Percentiles rank a stretch among this genome's conserved stretches.
phyloP scores from a whole-genome alignment of 441 rosid species.

The Mallotus japonicus region DNA sequence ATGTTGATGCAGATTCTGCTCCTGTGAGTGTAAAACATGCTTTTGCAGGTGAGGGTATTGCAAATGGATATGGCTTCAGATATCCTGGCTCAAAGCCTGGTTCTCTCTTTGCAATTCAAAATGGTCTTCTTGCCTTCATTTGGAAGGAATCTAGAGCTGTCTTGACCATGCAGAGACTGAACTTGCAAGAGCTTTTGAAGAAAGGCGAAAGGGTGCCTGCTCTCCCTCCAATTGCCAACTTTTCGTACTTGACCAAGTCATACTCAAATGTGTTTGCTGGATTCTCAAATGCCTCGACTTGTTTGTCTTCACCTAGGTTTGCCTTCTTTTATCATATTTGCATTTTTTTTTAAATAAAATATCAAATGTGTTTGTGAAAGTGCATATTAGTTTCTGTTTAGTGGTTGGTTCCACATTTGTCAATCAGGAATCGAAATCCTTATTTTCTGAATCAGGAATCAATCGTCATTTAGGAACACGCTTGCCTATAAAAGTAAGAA shows the following conservation, averaged over 20 bases:
- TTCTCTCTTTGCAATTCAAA: constrained; percentile 54
- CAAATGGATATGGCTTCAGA: constrained; percentile 84
- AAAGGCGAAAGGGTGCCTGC: constrained; percentile 71
- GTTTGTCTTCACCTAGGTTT: constrained; percentile 51
- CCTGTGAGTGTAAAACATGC: constrained; percentile 46
- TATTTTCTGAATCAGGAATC: too few species aligned
- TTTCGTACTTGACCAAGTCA: constrained; percentile 77
- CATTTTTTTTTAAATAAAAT: background rate
- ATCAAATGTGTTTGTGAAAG: background rate
- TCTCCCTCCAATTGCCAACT: constrained; percentile 63
- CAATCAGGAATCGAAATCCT: too few species aligned
- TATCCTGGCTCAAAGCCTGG: constrained; percentile 91
- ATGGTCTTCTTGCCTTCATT: constrained; percentile 69
- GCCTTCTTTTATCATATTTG: constrained; percentile 10
- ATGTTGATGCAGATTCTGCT: constrained; percentile 47
- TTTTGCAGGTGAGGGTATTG: constrained; percentile 67
- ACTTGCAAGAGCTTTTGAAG: constrained; percentile 67
- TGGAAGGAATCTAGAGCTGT: constrained; percentile 80
- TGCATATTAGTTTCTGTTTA: background rate
- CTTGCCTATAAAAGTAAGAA: too few species aligned
- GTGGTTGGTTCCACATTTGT: background rate
- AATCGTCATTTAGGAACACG: too few species aligned
- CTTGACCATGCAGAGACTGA: constrained; percentile 75
- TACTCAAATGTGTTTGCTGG: constrained; percentile 80
- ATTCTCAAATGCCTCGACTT: constrained; percentile 42